These are phyloP conservation scores for Papilionanthe hybrid DNA, from an alignment of 116 monocot species.

Conservation along the genomic window DNA sequence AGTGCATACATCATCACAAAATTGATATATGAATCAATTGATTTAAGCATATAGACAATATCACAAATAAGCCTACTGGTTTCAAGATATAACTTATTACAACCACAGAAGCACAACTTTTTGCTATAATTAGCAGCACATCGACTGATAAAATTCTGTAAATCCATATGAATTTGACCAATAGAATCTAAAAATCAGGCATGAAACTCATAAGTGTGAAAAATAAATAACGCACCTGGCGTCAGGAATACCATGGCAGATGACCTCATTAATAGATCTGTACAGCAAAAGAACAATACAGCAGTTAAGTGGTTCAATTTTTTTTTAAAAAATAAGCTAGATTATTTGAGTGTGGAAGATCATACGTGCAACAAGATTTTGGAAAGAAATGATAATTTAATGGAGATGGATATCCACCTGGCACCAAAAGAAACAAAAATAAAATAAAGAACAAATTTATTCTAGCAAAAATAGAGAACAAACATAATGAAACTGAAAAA, in stretches of 20 bases:
- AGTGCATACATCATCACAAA: not conserved
- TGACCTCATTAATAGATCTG: conserved; percentile 98
- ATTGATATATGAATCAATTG: not conserved
- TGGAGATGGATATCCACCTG: conserved; percentile 97
- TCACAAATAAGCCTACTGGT: not conserved
- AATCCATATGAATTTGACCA: not conserved
- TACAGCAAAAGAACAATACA: conserved; percentile 9
- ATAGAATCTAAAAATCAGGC: not conserved
- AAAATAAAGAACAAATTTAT: conserved; percentile 5
- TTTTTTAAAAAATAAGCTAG: not conserved
- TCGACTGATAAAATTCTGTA: not conserved
- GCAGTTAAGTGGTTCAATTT: not conserved
- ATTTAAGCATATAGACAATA: not conserved
- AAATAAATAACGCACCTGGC: conserved; percentile 54
- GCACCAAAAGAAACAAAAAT: conserved; percentile 7
- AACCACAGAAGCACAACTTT: not conserved
- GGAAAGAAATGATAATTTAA: conserved; percentile 98
- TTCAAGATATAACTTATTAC: not conserved
- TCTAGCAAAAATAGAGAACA: not conserved
- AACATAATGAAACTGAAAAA: not conserved
- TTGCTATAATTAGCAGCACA: not conserved
- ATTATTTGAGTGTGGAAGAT: conserved; percentile 12
- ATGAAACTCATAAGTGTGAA: not conserved
- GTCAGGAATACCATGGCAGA: conserved; percentile 99
- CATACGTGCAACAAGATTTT: conserved; percentile 99